Conservation (phyloP, 768 basidiomycete genomes). For the Boletus vinaceobasis region DNA sequence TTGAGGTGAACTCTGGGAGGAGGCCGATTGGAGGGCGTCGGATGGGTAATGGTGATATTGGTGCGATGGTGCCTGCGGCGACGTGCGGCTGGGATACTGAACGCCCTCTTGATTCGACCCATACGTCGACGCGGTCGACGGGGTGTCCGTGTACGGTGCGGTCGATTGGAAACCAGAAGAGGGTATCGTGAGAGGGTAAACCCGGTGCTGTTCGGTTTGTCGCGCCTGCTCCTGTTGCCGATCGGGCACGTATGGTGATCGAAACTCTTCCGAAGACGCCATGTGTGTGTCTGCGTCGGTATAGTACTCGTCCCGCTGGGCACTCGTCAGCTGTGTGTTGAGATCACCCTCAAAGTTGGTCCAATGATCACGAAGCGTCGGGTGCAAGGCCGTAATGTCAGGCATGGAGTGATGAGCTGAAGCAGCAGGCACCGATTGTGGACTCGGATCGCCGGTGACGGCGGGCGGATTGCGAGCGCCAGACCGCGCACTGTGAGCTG, state of each 20-base stretch:
- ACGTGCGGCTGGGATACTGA: background rate
- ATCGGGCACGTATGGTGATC: background rate
- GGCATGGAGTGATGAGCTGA: slow-evolving; percentile 16
- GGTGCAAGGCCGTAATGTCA: slow-evolving; percentile 49
- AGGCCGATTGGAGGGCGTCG: slow-evolving; percentile 8
- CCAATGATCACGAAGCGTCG: slow-evolving; percentile 53
- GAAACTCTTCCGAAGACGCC: slow-evolving; percentile 4
- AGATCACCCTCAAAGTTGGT: slow-evolving; percentile 55
- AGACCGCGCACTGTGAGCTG: background rate
- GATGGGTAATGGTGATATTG: slow-evolving; percentile 15
- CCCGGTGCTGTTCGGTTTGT: slow-evolving; percentile 20
- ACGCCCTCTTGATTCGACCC: background rate
- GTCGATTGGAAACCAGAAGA: slow-evolving; percentile 13
- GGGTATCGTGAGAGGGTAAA: slow-evolving; percentile 24
- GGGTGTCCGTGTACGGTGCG: background rate
- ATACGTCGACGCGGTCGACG: slow-evolving; percentile 7
- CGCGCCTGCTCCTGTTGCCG: slow-evolving; percentile 6
- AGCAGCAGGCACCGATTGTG: slow-evolving; percentile 30
- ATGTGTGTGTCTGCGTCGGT: slow-evolving; percentile 20
- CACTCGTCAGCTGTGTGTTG: slow-evolving; percentile 45
- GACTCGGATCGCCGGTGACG: slow-evolving; percentile 29
- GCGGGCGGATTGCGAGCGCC: background rate
- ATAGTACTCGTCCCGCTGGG: slow-evolving; percentile 24
- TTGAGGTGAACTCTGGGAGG: slow-evolving; percentile 20
- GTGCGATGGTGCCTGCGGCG: slow-evolving; percentile 5